Conservation (phyloP, 2,329 filamentous ascomycete genomes). For the Aureobasidium pullulans region DNA sequence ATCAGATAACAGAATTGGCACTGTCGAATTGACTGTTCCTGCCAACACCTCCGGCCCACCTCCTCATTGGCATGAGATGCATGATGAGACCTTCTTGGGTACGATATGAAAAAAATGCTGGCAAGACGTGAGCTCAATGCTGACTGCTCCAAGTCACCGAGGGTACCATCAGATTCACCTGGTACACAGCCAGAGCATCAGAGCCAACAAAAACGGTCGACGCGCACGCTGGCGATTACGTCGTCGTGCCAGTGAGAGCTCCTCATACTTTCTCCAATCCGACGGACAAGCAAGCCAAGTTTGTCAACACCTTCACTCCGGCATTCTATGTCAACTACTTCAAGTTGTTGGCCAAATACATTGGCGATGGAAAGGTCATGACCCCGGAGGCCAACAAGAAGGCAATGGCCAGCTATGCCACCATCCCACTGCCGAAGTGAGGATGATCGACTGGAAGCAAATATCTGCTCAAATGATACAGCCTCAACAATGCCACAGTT, state of each 20-base stretch:
- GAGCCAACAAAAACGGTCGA: slow-evolving; percentile 36
- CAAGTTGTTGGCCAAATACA: slow-evolving; percentile 41
- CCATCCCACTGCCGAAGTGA: slow-evolving; percentile 19
- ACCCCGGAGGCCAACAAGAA: slow-evolving; percentile 42
- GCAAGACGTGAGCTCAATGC: too few relatives aligned
- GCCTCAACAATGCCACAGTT: neutral
- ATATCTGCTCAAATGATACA: neutral
- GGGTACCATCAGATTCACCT: slow-evolving; percentile 46
- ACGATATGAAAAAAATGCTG: neutral
- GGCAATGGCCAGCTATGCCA: slow-evolving; percentile 46
- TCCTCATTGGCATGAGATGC: slow-evolving; percentile 51
- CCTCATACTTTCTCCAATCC: slow-evolving; percentile 53
- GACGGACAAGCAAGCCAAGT: slow-evolving; percentile 45
- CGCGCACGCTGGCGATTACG: slow-evolving; percentile 46
- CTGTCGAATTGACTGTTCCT: slow-evolving; percentile 43
- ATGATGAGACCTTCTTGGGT: slow-evolving; percentile 49
- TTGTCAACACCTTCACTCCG: slow-evolving; percentile 52
- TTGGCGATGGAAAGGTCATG: slow-evolving; percentile 37
- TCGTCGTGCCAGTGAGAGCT: slow-evolving; percentile 47
- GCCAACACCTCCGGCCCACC: slow-evolving; percentile 41
- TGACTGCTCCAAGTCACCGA: slow-evolving; percentile 31
- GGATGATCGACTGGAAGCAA: neutral
- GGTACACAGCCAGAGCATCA: slow-evolving; percentile 25
- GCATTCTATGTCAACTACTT: slow-evolving; percentile 53
- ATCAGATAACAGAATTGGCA: slow-evolving; percentile 42